Conservation (phyloP, 2,329 filamentous ascomycete genomes). For the Diplocarpon mali region DNA sequence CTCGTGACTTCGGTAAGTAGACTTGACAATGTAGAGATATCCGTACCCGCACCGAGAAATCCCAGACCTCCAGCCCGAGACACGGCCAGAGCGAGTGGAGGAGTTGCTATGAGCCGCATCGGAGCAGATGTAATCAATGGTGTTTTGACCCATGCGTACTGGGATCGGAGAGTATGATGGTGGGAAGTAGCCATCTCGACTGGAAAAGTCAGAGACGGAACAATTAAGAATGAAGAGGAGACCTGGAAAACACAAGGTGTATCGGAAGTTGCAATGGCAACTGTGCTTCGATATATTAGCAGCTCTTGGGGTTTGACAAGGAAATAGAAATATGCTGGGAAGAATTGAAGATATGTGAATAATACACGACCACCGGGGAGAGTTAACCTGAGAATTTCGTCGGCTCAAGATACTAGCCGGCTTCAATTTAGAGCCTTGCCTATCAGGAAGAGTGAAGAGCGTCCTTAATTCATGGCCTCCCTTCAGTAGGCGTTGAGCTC, state of each 20-base stretch:
- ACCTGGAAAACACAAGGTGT: too few relatives aligned
- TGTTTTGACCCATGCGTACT: slow-evolving; percentile 46
- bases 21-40: slow-evolving; percentile 14
- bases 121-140: slow-evolving; percentile 54
- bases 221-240: background rate
- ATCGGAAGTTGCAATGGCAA: too few relatives aligned
- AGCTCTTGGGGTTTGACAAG: too few relatives aligned
- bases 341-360: too few relatives aligned
- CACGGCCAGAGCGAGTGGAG: slow-evolving; percentile 47
- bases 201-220: background rate
- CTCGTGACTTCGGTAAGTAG: slow-evolving; percentile 23
- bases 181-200: slow-evolving; percentile 3
- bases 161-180: slow-evolving; percentile 16
- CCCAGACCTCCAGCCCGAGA: slow-evolving; percentile 42
- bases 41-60: slow-evolving; percentile 33
- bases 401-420: too few relatives aligned
- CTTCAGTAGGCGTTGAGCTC: background rate
- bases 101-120: slow-evolving; percentile 53
- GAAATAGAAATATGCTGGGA: too few relatives aligned
- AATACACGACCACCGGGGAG: too few relatives aligned
- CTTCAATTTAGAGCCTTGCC: too few relatives aligned
- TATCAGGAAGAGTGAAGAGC: too few relatives aligned
- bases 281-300: too few relatives aligned
- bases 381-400: too few relatives aligned
- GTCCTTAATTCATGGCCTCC: too few relatives aligned